Conservation (phyloP, 2,329 filamentous ascomycete species). For the Scleromitrula shiraiana region DNA sequence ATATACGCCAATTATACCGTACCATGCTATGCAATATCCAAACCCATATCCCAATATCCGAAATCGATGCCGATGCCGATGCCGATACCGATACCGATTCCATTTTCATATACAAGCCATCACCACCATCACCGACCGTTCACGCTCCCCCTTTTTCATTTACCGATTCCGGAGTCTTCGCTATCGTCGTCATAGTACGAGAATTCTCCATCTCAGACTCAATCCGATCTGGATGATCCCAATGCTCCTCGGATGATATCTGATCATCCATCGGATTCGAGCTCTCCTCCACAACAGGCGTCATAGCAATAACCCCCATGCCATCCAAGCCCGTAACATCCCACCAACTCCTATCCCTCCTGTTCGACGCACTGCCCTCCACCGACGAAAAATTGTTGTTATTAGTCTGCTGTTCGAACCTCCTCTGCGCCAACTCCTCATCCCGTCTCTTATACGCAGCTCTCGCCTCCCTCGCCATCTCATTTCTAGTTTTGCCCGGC, state of each 20-base stretch:
- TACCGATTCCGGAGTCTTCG: no score
- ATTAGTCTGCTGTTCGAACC: constrained; percentile 19
- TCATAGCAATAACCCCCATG: constrained; percentile 14
- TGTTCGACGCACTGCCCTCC: background rate
- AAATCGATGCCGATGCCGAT: no score
- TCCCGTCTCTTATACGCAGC: constrained; percentile 41
- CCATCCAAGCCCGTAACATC: constrained; percentile 20
- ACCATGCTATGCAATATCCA: no score
- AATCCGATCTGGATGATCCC: no score
- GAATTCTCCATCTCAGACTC: no score
- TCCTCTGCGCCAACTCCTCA: constrained; percentile 36
- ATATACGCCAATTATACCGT: no score
- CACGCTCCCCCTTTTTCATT: no score
- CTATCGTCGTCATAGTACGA: no score
- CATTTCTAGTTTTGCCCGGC: constrained; percentile 42
- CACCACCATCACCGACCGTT: no score
- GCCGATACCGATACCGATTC: no score
- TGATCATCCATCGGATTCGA: background rate
- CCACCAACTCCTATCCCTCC: constrained; percentile 31
- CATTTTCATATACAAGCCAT: no score
- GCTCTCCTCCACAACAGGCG: constrained; percentile 21
- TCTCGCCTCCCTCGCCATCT: constrained; percentile 43
- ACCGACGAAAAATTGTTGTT: constrained; percentile 9
- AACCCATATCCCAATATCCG: no score
- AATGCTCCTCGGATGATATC: background rate